Evolutionary conservation across 148 eudicot genomes (phyloP).

Genomic region (Vaccinium vitisidaea): DNA sequence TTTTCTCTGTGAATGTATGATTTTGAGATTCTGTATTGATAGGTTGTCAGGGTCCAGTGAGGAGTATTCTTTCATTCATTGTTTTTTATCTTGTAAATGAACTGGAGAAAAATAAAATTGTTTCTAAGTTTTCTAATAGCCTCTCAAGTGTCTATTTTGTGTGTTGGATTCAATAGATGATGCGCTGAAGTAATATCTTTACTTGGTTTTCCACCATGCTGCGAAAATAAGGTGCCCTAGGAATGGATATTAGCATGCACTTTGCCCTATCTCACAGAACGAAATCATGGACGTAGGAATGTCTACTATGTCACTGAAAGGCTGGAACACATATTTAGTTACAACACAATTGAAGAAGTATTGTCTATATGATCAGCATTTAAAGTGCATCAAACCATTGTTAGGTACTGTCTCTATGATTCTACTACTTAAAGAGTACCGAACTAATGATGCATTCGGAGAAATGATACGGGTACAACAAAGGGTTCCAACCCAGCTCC

Average conservation of each 20-base stretch:
- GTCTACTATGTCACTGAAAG: background rate
- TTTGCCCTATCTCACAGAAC: background rate
- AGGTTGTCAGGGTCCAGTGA: background rate
- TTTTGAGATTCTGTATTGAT: background rate
- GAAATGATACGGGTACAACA: no score
- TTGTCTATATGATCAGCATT: no score
- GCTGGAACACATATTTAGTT: no score
- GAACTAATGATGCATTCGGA: no score
- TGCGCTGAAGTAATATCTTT: background rate
- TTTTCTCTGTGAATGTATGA: conserved; percentile 48
- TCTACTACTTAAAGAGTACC: no score
- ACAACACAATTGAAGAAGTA: no score
- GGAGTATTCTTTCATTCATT: background rate
- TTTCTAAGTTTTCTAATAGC: background rate
- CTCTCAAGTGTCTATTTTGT: background rate
- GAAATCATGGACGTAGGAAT: background rate
- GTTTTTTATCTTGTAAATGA: background rate
- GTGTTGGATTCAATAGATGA: background rate
- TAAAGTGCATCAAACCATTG: no score
- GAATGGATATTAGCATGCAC: background rate
- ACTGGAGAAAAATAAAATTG: background rate
- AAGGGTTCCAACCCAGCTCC: no score
- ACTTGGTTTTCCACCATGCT: background rate
- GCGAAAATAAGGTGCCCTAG: background rate
- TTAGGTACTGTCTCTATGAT: no score